phyloP scores from a whole-genome alignment of 2,329 filamentous ascomycete species.

The Leptodontidium sp. region DNA sequence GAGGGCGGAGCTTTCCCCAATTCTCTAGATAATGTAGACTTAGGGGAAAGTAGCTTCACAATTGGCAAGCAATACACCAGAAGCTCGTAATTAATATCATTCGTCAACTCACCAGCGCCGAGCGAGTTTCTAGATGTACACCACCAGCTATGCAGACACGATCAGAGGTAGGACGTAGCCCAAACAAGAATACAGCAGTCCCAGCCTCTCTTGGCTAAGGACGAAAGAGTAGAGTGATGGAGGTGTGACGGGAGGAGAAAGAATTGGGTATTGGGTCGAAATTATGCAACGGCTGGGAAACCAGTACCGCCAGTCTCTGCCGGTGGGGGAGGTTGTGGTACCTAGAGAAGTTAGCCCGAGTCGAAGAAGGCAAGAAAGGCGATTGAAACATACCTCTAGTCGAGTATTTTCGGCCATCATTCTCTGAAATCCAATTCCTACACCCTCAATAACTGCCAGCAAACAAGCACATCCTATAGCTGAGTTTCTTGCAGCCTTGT shows the following conservation, averaged over 20 bases:
- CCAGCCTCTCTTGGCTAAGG: slow-evolving; percentile 38
- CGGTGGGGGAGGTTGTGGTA: slow-evolving; percentile 45
- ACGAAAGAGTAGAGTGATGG: slow-evolving; percentile 46
- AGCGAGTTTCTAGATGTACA: slow-evolving; percentile 42
- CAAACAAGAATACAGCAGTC: slow-evolving; percentile 41
- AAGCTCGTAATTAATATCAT: slow-evolving; percentile 35
- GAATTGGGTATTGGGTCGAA: slow-evolving; percentile 26
- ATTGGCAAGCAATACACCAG: slow-evolving; percentile 12
- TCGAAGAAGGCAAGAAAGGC: not conserved
- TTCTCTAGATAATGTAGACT: not conserved
- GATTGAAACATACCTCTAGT: slow-evolving; percentile 68
- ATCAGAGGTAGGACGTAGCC: slow-evolving; percentile 38
- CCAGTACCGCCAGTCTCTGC: slow-evolving; percentile 43
- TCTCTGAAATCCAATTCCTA: slow-evolving; percentile 93
- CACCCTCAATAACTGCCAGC: slow-evolving; percentile 94
- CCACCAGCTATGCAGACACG: slow-evolving; percentile 44
- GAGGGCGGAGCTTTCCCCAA: not conserved
- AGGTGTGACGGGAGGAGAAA: slow-evolving; percentile 34
- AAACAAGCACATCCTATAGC: slow-evolving; percentile 96
- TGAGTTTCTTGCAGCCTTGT: slow-evolving; percentile 90
- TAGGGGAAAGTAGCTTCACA: slow-evolving; percentile 3
- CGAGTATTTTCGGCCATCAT: slow-evolving; percentile 92
- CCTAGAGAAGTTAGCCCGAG: slow-evolving; percentile 31
- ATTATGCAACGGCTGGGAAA: slow-evolving; percentile 44
- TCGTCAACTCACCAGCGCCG: slow-evolving; percentile 32